Base-by-base conservation (phyloP, 2,329 filamentous ascomycete species). In the Fusarium sp. region DNA sequence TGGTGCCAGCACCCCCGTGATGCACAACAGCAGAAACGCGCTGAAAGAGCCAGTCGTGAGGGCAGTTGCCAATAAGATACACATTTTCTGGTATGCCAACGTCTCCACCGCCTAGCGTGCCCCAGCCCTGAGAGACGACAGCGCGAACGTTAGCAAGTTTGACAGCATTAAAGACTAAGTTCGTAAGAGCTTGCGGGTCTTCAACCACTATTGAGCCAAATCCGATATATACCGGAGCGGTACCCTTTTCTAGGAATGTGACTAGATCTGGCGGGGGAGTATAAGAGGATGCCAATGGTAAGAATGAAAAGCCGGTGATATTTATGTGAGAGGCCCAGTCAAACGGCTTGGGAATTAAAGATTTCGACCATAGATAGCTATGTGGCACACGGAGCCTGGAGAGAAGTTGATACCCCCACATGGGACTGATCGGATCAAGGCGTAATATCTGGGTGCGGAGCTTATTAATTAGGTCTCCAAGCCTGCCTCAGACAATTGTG, bases 401-500 rank as follows among this genome's bases (percentile, higher is more conserved):
- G 4, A 92, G 81, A 79, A 93, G 87, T 15, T 89, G 88, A 15
- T 90, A 90, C 18, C 90, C 92, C 83, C 88, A 91, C 68, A 92
- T 86, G 15, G 89, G 85, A 72, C 88, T 91, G 62, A 94, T 84
- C 0, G 88, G 85, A 62, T 93, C 91, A 2, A 94, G 81, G 10
- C 87, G 86, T 1, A 94, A 83, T 33, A 83, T 87, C 46, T 88
- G 86, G 63, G 87, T 86, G 38, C 92, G 86, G 75, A 93, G 93
- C 33, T 86, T 86, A 74, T 93, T 93, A 79, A 94, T 91, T 7
- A 94, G 79, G 76, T 94, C 92, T 10, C 92, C 92, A 3, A 93
- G 82, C 11, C 71, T 75, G 17, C 20, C 11, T n/a, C 39, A 15
- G 17, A 4, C 12, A 14, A 27, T 35, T 13, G 31, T 5, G n/a